Conservation (phyloP, 1,139 yeast genomes). For the Scheffersomyces stambukii region DNA sequence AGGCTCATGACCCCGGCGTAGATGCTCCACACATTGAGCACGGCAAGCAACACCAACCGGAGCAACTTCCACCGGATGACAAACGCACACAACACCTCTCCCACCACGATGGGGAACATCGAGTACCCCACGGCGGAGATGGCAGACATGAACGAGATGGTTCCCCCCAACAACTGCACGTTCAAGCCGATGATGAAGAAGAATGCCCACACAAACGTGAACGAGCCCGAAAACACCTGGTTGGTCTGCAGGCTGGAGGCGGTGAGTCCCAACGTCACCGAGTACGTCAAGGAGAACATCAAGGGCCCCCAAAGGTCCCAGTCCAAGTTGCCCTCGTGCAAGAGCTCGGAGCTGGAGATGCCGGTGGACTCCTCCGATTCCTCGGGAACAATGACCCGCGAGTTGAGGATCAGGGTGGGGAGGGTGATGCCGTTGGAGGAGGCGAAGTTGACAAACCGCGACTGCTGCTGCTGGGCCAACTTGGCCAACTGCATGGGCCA, state of each 20-base stretch:
- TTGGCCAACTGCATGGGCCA: conserved; percentile 60
- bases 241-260: conserved; percentile 37
- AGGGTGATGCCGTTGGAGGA: conserved; percentile 40
- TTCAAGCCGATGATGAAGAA: conserved; percentile 58
- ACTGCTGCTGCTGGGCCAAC: conserved; percentile 44
- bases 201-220: conserved; percentile 52
- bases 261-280: conserved; percentile 50
- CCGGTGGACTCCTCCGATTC: conserved; percentile 20
- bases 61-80: conserved; percentile 49
- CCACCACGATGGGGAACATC: conserved; percentile 69
- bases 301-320: conserved; percentile 95
- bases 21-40: conserved; percentile 68
- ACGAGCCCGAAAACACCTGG: conserved; percentile 49
- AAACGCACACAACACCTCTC: conserved; percentile 58
- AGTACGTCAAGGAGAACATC: conserved; percentile 61
- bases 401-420: conserved; percentile 33
- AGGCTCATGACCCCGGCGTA: conserved; percentile 65
- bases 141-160: conserved; percentile 69
- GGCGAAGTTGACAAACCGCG: conserved; percentile 39
- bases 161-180: conserved; percentile 72
- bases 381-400: conserved; percentile 27
- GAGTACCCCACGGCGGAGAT: conserved; percentile 80
- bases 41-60: conserved; percentile 48
- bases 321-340: conserved; percentile 42
- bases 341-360: conserved; percentile 15